Base-by-base conservation (phyloP, 2,329 filamentous ascomycete species). In the Myotisia sp. region DNA sequence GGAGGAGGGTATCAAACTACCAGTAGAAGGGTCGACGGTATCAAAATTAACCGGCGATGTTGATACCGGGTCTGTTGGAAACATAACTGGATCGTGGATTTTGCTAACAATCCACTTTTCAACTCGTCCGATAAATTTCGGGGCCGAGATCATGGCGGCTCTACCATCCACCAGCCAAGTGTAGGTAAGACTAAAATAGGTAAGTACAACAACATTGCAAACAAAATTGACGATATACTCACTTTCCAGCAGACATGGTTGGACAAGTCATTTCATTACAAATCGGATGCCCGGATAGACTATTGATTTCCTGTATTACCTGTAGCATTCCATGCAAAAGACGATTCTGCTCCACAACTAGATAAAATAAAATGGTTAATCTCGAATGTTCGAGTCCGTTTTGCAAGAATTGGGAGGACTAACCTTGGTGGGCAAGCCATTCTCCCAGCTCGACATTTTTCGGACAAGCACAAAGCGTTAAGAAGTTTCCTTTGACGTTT, bases 31-130 rank as follows among this genome's bases (percentile, higher is more conserved):
- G 8, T 32, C 29, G 19, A 12, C 23, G 29, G 21, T 21, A 21
- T 21, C 29, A 16, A 32, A 32, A 13, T 67, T 66, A 10, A 62
- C 53, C 5, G 71, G 67, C 26, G 67, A 67, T 44, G 74, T 63
- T 28, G 76, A 70, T 24, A 77, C 72, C 5, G 78, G 74, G 48
- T 90, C 84, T 26, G 84, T 93, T 4, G 87, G 87, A 62, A 95
- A 94, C 60, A 92, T 83, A 52, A 72, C 71, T 32, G 75, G 75
- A 55, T 95, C 86, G 49, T 90, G 83, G 44, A 93, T 84, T 63
- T 95, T 95, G 60, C 85, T 84, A 19, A 83, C 81, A 54, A 95
- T 92, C 86, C 87, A 95, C 51, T 87, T 83, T 62, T 94, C 86
- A 56, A 95, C 92, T 17, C 93, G 74, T 45, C 83, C 84, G 62